phyloP scores from a whole-genome alignment of 352 stramenopile species.

The Pythium grandisporangium region DNA sequence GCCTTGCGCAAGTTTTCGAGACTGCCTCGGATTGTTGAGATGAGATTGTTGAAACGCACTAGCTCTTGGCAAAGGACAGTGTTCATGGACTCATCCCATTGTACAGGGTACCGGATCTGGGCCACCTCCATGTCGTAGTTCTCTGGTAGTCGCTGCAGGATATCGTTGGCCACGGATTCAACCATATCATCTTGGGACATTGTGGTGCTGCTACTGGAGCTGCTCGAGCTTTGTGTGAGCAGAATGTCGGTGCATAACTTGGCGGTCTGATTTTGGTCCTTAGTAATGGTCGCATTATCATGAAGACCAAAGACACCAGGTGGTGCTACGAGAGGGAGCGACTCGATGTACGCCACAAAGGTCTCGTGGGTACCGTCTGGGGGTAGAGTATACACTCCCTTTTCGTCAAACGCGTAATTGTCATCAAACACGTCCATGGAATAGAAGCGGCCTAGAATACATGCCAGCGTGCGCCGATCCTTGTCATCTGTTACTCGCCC shows the following conservation, averaged over 20 bases:
- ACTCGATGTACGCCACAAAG: constrained; percentile 81
- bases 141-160: constrained; percentile 72
- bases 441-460: constrained; percentile 69
- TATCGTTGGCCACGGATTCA: constrained; percentile 78
- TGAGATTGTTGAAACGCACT: constrained; percentile 90
- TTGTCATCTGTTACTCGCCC: constrained; percentile 84
- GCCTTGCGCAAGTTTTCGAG: constrained; percentile 85
- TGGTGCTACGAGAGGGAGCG: constrained; percentile 76
- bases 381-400: constrained; percentile 63
- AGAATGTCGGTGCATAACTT: constrained; percentile 91
- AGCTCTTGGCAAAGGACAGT: constrained; percentile 92
- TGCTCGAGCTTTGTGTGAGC: constrained; percentile 81
- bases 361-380: constrained; percentile 62
- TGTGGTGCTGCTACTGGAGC: constrained; percentile 40
- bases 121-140: constrained; percentile 92
- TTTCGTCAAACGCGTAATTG: constrained; percentile 59
- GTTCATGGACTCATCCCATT: constrained; percentile 93
- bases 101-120: constrained; percentile 87
- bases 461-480: constrained; percentile 66
- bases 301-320: constrained; percentile 92
- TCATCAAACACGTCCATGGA: constrained; percentile 53
- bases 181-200: constrained; percentile 88
- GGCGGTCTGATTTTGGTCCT: constrained; percentile 92
- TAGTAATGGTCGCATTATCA: constrained; percentile 92
- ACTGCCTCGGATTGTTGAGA: constrained; percentile 78